Base-by-base conservation (phyloP, 768 basidiomycete genomes). In the Boletus rufocinnamomeus region DNA sequence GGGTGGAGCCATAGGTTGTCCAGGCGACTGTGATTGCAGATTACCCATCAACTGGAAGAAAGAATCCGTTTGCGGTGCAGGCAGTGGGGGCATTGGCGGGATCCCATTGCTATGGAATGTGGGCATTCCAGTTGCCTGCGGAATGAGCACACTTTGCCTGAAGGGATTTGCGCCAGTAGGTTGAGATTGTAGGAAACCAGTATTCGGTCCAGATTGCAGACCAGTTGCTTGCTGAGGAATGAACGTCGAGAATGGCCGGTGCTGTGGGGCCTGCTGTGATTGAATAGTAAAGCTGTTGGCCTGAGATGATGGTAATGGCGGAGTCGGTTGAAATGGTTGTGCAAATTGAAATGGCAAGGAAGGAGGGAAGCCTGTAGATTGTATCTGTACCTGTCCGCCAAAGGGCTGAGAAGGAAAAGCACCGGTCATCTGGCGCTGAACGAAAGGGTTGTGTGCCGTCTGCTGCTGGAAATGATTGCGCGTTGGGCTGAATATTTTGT, bases 81-180 rank as follows among this genome's bases (percentile, higher is more conserved):
- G 19, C 6, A 41, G 14, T 34, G 64, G 63, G 19, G 62, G 64
- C 16, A 63, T 52, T 10, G 62, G 46, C 3, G 44, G 6, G 7
- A 66, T 59, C 17, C 65, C 69, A 52, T 66, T 72, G 23, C 59
- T 63, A 58, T 70, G 76, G 57, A 84, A 80, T 56, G 78, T 62
- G 2, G 81, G 79, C 72, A 82, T 76, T 2, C 86, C 85, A 4
- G 86, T 89, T 9, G 77, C 74, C 65, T 88, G 86, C 13, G 87
- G 82, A 27, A 86, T 56, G 60, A 93, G 71, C 80, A 87, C 82
- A 63, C 83, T 90, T 72, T 92, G 91, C 35, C 93, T 80, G 79
- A 95, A 95, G 10, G 92, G 93, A 72, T 94, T 95, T 44, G 78
- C 75, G 21, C 86, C 88, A 10, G 87, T 89, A 28, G 67, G 54